Evolutionary conservation across 2,329 filamentous ascomycete genomes (phyloP), one percentile per base, ranked within the genome.

Genomic region (Cladosporium oxysporum): DNA sequence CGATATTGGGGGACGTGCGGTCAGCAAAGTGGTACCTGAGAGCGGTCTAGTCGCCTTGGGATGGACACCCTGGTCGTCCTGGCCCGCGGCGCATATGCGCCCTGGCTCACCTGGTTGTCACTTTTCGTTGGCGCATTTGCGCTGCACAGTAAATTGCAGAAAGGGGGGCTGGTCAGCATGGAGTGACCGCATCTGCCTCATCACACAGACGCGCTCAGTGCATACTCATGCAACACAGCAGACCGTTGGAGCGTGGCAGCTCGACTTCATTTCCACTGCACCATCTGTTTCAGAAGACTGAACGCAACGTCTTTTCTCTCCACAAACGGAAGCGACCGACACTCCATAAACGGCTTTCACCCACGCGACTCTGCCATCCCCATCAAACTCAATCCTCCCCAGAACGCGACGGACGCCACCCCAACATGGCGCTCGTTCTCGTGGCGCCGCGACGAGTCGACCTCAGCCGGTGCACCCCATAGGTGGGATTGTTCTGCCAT

Each of bases 351-450:
- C 37, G 28, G 41, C 44, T 18, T n/a, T 7, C 11, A 21, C 10
- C 26, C 58, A 63, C 61, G 61, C 50, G 61, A 63, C 16, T 37
- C 12, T 33, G 50, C 35, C 50, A n/a, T 57, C 50, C 50, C 50
- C 50, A 47, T 31, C 26, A 31, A 62, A 47, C 5, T 49, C 50
- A 18, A 63, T 57, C 57, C 23, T 63, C 50, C 61, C 61, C 61
- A 63, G 61, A 63, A 21, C 49, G 61, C 61, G 49, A 57, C 35
- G 28, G 35, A 47, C 61, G 61, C 61, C 61, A 63, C 50, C 33
- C 26, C 61, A 63, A 63, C 59, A 62, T n/a, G 44, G 59, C 50
- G 26, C 23, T 57, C 50, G 23, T 63, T 26, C 55, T 55, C 61
- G 61, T 52, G 31, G 60, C 60, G 44, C 59, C 21, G 58, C 41